Base-by-base conservation (phyloP, 768 basidiomycete genomes). In the Agaricus subrufescens region DNA sequence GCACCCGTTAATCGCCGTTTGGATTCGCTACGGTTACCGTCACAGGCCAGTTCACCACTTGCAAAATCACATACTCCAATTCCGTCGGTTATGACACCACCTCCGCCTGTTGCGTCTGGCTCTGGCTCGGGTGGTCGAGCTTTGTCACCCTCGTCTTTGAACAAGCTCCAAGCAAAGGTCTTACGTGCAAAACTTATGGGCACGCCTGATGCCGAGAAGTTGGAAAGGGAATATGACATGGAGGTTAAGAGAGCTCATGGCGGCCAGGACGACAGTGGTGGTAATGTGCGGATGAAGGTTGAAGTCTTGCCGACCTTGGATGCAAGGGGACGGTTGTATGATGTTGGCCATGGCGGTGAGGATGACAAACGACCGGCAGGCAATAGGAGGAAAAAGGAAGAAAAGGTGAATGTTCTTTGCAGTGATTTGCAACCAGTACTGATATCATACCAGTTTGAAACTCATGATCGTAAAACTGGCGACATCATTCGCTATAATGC, bases 251-350 rank as follows among this genome's bases (percentile, higher is more conserved):
- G 70, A 58, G 76, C 75, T 0, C 75, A 79, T 56, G 82, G 79
- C 2, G 69, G 63, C 7, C 73, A 69, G 23, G 73, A 69, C 19
- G 68, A 66, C n/a, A 73, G 71, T 7, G 70, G 69, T 15, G 70
- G 71, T 23, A 69, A 76, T 19, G 73, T 81, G 10, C 73, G 79
- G 56, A 84, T 78, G 9, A 83, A 81, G 57, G 85, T 96, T 0
- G 86, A 95, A 69, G 84, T 97, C 1, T 68, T 99, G 43, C 96
- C 96, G 0, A 95, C 94, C 2, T 68, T 98, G 58, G 94, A 98
- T 68, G 89, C 79, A 0, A 76, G 76, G 30, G 96, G 96, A 2
- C 78, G 82, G 52, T 67, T 98, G 66, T 99, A 99, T 66, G 96
- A 99, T 67, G 84, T 95, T 30, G 96, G 96, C 0, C 80, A 81